Conservation (phyloP, 306 rosid species). For the Hippophae tibetana region DNA sequence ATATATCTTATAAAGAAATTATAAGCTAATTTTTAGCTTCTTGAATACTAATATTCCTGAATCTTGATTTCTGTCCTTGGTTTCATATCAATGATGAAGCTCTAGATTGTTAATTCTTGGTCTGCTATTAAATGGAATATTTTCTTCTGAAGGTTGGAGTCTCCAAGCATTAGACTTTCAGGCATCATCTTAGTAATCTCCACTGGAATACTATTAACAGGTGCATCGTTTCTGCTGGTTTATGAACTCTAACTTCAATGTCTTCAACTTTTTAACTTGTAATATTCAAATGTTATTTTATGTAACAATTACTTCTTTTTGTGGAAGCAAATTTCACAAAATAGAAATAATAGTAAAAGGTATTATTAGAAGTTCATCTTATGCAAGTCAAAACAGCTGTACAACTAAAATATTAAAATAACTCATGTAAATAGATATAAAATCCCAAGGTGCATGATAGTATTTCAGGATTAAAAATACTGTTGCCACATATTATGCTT, state of each 20-base stretch:
- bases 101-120: constrained; percentile 6
- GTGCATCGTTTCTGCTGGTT: constrained; percentile 23
- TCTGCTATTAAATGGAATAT: constrained; percentile 21
- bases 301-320: no score
- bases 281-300: not conserved
- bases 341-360: no score
- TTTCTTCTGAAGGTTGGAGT: constrained; percentile 73
- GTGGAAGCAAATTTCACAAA: no score
- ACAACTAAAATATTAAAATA: no score
- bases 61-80: constrained; percentile 7
- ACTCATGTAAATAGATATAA: no score
- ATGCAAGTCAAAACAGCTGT: no score
- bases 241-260: constrained; percentile 1
- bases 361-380: no score
- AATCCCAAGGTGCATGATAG: no score
- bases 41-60: not conserved
- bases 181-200: constrained; percentile 83
- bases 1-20: no score
- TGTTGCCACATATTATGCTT: no score
- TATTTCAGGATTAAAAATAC: no score
- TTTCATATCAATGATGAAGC: constrained; percentile 1
- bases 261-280: constrained; percentile 3
- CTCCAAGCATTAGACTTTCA: constrained; percentile 68
- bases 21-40: no score
- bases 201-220: constrained; percentile 81